These are phyloP conservation scores for Tetracladium setigerum DNA, from an alignment of 495 filamentous ascomycete genomes.

Conservation along the genomic window DNA sequence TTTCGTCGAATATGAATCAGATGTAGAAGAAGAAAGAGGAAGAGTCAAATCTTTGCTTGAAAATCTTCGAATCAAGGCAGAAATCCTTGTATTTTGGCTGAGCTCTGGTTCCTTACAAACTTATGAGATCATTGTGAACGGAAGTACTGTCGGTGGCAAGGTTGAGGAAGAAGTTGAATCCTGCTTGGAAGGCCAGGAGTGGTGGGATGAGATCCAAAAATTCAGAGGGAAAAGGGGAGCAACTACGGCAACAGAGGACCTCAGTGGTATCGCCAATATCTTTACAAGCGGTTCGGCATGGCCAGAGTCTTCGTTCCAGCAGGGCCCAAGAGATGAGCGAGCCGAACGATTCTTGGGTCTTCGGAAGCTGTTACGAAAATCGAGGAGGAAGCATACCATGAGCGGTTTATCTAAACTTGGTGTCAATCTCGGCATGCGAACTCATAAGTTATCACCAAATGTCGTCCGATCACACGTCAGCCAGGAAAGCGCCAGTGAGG, in stretches of 20 bases:
- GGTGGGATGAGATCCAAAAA: slow-evolving; percentile 73
- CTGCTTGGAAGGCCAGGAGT: slow-evolving; percentile 60
- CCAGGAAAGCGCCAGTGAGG: slow-evolving; percentile 18
- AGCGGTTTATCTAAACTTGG: slow-evolving; percentile 51
- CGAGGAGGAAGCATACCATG: slow-evolving; percentile 53
- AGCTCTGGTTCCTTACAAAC: slow-evolving; percentile 63
- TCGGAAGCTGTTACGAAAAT: slow-evolving; percentile 38
- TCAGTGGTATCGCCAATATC: slow-evolving; percentile 27
- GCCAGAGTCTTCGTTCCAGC: slow-evolving; percentile 49
- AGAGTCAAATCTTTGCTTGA: slow-evolving; percentile 69
- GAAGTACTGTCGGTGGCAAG: slow-evolving; percentile 30
- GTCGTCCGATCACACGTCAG: slow-evolving; percentile 42
- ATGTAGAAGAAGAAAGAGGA: slow-evolving; percentile 70
- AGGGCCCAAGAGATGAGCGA: slow-evolving; percentile 30
- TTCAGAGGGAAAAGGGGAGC: slow-evolving; percentile 37
- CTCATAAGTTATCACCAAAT: slow-evolving; percentile 60
- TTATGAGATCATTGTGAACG: slow-evolving; percentile 77
- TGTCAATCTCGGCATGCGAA: slow-evolving; percentile 66
- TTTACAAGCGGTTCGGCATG: slow-evolving; percentile 32
- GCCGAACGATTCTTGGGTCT: slow-evolving; percentile 36
- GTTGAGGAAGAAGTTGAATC: slow-evolving; percentile 48
- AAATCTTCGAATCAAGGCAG: slow-evolving; percentile 73
- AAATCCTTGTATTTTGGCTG: slow-evolving; percentile 75
- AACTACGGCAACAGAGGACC: slow-evolving; percentile 21
- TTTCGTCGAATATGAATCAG: slow-evolving; percentile 84